A percentile compares a stretch with the other conserved stretches of the same genome.
These are phyloP conservation scores for Dactylellina drechsleri DNA, from an alignment of 2,329 filamentous ascomycete species.

Conservation along the genomic window DNA sequence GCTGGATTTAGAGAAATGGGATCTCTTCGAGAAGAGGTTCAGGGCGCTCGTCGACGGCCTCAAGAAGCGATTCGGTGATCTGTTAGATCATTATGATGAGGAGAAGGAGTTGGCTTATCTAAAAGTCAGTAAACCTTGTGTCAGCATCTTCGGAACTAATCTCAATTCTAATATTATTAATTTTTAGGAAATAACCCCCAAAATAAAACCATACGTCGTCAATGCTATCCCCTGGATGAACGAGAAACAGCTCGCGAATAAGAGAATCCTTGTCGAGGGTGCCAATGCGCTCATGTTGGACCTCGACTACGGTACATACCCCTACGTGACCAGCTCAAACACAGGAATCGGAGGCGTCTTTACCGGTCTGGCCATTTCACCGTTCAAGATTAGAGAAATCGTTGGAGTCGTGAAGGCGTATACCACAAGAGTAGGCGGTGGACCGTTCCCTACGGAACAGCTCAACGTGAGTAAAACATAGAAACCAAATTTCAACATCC, in stretches of 20 bases:
- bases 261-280: constrained; percentile 74
- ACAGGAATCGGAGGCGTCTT: constrained; percentile 72
- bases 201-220: constrained; percentile 71
- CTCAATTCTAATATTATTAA: neutral
- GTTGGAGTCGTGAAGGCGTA: constrained; percentile 76
- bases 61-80: constrained; percentile 74
- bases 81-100: constrained; percentile 72
- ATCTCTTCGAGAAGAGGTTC: constrained; percentile 74
- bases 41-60: constrained; percentile 71
- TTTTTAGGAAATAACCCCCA: constrained; percentile 66
- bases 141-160: too few species aligned
- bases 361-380: constrained; percentile 71
- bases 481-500: too few species aligned
- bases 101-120: constrained; percentile 75
- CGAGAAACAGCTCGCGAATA: constrained; percentile 69
- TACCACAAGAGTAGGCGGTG: constrained; percentile 71
- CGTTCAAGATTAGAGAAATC: constrained; percentile 70
- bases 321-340: constrained; percentile 71
- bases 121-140: constrained; percentile 63
- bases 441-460: constrained; percentile 75
- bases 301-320: constrained; percentile 72
- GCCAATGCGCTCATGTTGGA: constrained; percentile 76
- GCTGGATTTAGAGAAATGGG: constrained; percentile 70
- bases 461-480: constrained; percentile 61
- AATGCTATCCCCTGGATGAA: constrained; percentile 75